Base-by-base conservation (phyloP, 2,329 filamentous ascomycete genomes). In the Beauveria asiatica region DNA sequence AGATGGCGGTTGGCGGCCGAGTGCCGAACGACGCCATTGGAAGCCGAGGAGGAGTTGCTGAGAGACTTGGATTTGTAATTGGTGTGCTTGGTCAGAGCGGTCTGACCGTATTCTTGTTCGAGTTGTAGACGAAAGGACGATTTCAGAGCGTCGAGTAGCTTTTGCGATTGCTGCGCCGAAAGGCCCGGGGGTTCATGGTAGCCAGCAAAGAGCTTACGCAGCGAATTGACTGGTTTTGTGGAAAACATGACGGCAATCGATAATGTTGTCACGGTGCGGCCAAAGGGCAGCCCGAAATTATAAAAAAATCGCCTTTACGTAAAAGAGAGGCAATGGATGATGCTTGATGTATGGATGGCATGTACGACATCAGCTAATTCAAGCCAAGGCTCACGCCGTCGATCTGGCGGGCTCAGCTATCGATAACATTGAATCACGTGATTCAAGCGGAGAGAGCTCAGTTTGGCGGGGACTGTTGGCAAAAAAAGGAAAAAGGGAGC, bases 91-190 rank as follows among this genome's bases (percentile, higher is more conserved):
- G 48, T 52, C 41, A 59, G 19, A 4, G 57, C 13, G 1, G 57
- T 59, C 67, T 72, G 77, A 62, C 81, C 81, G 65, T 85, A 80
- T 66, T 85, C 82, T 48, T 72, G 75, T 65, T 84, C 81, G n/a
- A 85, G 78, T 33, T 83, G 79, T 59, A 76, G 76, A 56, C 82
- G 78, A 67, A 85, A 85, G 2, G 82, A 84, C 6, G 74, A 70
- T 55, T 83, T 85, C 56, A 85, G 75, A 39, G 77, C 76, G 58
- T 83, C 75, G 63, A 84, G 80, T 9, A 85, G 76, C 65, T 79
- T 78, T 62, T 81, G 76, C 27, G 80, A 80, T 60, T 83, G 79
- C 59, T 76, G 74, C 48, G 73, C 70, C 49, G 73, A 79, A 44
- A 85, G 71, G 1, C 80, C 76, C 2, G 80, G 70, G 7, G 82